Percentiles rank a stretch among this genome's conserved stretches.
phyloP scores from a whole-genome alignment of 1,284 basidiomycete species.

The Mycosarcoma maydis region DNA sequence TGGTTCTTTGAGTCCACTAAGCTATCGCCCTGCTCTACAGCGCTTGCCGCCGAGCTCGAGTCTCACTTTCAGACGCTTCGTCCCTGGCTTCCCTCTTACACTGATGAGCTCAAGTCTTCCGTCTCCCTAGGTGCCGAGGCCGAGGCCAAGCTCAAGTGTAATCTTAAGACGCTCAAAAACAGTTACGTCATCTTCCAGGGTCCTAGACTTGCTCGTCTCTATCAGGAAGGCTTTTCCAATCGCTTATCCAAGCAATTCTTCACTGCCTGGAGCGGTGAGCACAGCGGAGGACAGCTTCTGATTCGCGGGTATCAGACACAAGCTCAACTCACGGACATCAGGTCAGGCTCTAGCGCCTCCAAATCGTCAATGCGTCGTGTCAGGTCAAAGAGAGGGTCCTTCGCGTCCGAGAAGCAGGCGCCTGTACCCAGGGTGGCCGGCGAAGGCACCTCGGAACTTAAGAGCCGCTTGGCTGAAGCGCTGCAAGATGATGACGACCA shows the following conservation, averaged over 20 bases:
- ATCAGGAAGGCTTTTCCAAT: constrained; percentile 47
- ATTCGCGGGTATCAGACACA: constrained; percentile 44
- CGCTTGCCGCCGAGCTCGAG: constrained; percentile 71
- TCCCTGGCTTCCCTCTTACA: constrained; percentile 69
- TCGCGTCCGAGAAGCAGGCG: constrained; percentile 18
- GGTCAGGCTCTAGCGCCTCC: constrained; percentile 11
- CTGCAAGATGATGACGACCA: constrained; percentile 16
- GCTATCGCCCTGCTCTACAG: constrained; percentile 69
- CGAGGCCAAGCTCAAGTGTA: constrained; percentile 71
- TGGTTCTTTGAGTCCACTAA: constrained; percentile 71
- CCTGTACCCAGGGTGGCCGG: constrained; percentile 7
- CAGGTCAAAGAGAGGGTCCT: constrained; percentile 13
- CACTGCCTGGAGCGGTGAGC: constrained; percentile 57
- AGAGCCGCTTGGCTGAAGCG: constrained; percentile 26
- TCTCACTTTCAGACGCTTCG: constrained; percentile 50
- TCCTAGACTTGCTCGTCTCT: constrained; percentile 68
- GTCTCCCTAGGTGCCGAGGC: constrained; percentile 69
- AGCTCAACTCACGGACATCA: constrained; percentile 27
- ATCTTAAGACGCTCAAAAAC: constrained; percentile 63
- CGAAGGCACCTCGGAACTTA: constrained; percentile 21
- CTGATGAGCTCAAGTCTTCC: constrained; percentile 70
- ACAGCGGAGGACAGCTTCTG: constrained; percentile 50
- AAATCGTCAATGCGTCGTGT: constrained; percentile 1
- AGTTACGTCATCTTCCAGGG: constrained; percentile 71
- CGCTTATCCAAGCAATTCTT: constrained; percentile 54